Evolutionary conservation across 306 rosid genomes (phyloP), one percentile per base, ranked within the genome.

Genomic region (Benincasa hispida): DNA sequence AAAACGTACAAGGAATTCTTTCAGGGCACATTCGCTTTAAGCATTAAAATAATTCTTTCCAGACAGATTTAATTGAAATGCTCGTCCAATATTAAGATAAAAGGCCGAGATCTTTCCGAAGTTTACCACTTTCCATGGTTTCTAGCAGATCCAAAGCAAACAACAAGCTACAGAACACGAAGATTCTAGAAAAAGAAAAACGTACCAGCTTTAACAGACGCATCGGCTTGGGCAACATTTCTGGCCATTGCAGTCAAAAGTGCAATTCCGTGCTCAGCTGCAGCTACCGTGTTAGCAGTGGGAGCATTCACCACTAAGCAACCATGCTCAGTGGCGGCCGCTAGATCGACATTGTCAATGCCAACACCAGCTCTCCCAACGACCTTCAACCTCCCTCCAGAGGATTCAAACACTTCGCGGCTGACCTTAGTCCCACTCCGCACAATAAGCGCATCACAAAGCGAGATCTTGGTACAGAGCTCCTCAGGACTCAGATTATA

Each of bases 321-420:
- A 0, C 99, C 99, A 50, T 87, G 89, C 86, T 95, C 99, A 0
- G 99, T 95, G n/a, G 99, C 99, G 14, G 99, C 99, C 14, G 93
- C 91, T 78, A 95, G 99, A 92, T 95, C 99, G 84, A 95, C 99
- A 82, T 95, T 95, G 48, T 95, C 99, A 25, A 95, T 92, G 6
- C 99, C 99, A 21, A 95, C 99, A 19, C 99, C 99, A 37, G 99
- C 99, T 61, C 99, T 86, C 0, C 99, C 99, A 3, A 95, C 99
- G 9, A 95, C 99, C 87, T 90, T 95, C 45, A 95, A 87, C 82
- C 99, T 83, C 2, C 99, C 99, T 8, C 79, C 93, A 24, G 98
- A 90, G 0, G 99, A 92, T 69, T 95, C 98, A 27, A 95, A 95
- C 17, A 95, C 99, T 75, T 95, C 98, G 27, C 99, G 97, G 39